phyloP scores from a whole-genome alignment of 495 filamentous ascomycete genomes.

The Letharia columbiana region DNA sequence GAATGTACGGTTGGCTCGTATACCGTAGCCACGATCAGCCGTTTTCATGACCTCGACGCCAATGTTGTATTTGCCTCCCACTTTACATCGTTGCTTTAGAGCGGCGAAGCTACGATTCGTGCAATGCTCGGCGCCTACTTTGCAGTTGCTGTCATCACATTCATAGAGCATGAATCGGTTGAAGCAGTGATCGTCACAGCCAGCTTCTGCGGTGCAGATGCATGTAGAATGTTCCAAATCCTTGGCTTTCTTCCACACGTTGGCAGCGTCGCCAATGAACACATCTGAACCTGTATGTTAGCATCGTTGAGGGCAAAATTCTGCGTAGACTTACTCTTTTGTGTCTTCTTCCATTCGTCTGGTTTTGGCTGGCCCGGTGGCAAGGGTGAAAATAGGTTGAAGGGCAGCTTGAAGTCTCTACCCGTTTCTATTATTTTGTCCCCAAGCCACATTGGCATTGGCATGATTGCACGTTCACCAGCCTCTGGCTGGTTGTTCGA shows the following conservation, averaged over 20 bases:
- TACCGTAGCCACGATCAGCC: constrained; percentile 76
- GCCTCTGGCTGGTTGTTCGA: constrained; percentile 37
- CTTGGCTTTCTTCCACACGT: constrained; percentile 73
- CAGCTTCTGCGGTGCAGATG: constrained; percentile 65
- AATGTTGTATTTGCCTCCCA: constrained; percentile 73
- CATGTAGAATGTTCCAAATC: constrained; percentile 68
- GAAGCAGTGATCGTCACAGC: constrained; percentile 82
- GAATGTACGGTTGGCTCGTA: constrained; percentile 82
- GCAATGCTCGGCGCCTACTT: constrained; percentile 58
- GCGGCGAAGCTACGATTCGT: constrained; percentile 80
- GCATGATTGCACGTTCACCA: constrained; percentile 43
- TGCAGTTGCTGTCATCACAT: constrained; percentile 86
- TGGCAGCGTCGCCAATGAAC: constrained; percentile 82
- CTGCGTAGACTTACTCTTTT: constrained; percentile 60
- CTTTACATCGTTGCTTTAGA: constrained; percentile 64
- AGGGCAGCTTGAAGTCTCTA: constrained; percentile 81
- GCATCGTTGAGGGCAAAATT: background rate
- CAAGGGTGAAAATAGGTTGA: constrained; percentile 78
- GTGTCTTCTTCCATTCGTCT: constrained; percentile 79
- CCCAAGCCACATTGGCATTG: constrained; percentile 61
- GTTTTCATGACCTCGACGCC: constrained; percentile 96
- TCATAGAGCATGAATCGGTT: constrained; percentile 97
- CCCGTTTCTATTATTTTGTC: constrained; percentile 51
- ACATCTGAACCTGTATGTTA: constrained; percentile 53
- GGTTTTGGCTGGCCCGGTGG: constrained; percentile 81